phyloP scores from a whole-genome alignment of 1,139 yeast genomes.

The Hyphopichia buzzinii region DNA sequence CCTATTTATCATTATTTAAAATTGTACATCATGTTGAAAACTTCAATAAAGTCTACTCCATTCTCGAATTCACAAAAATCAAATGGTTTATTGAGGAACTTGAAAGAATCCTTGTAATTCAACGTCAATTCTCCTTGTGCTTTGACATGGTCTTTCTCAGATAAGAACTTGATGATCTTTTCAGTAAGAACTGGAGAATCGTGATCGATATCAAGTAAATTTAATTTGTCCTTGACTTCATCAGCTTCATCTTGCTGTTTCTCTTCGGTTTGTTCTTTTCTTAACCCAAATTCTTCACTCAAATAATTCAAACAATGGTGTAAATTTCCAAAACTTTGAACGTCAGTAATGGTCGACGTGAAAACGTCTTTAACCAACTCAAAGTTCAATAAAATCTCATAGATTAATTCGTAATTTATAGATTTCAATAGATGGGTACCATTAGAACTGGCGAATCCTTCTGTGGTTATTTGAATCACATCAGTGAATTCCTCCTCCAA shows the following conservation, averaged over 20 bases:
- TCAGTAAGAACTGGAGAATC: slow-evolving; percentile 29
- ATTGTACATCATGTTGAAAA: slow-evolving; percentile 10
- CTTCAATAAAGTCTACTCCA: slow-evolving; percentile 13
- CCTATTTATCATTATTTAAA: slow-evolving; percentile 1
- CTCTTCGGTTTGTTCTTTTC: slow-evolving; percentile 7
- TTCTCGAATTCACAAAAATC: slow-evolving; percentile 3
- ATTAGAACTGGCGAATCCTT: slow-evolving; percentile 6
- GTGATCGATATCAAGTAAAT: slow-evolving; percentile 24
- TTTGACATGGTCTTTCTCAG: neutral
- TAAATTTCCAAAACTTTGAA: slow-evolving; percentile 15
- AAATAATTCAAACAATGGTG: slow-evolving; percentile 21
- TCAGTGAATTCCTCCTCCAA: slow-evolving; percentile 14
- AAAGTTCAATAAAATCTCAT: slow-evolving; percentile 31
- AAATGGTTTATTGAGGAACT: slow-evolving; percentile 7
- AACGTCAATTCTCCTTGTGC: slow-evolving; percentile 1
- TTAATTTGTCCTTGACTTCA: slow-evolving; percentile 11
- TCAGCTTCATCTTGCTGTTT: neutral
- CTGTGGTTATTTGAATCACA: slow-evolving; percentile 13
- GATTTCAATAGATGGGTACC: slow-evolving; percentile 14
- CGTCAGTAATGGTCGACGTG: slow-evolving; percentile 10
- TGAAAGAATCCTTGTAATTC: slow-evolving; percentile 15
- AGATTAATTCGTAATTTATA: slow-evolving; percentile 25
- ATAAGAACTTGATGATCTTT: slow-evolving; percentile 18
- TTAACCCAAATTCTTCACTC: slow-evolving; percentile 15
- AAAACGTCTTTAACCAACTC: slow-evolving; percentile 18